A percentile compares a stretch with the other conserved stretches of the same genome.
These are phyloP conservation scores for Cystobasidiaceae sp. DNA, from an alignment of 1,284 basidiomycete species.

Conservation along the genomic window DNA sequence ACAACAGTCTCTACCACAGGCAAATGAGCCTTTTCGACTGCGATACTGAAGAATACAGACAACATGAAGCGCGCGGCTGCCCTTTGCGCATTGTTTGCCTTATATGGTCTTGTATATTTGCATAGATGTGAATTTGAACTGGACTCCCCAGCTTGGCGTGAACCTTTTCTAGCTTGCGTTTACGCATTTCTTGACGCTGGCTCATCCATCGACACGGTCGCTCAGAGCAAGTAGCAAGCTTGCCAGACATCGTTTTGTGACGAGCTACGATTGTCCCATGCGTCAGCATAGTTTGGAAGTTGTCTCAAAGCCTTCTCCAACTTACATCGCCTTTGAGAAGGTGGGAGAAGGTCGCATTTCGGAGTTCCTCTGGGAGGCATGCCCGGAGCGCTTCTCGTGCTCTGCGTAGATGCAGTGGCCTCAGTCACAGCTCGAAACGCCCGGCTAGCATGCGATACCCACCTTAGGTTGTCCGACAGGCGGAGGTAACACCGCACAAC, in stretches of 20 bases:
- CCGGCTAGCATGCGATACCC: constrained; percentile 44
- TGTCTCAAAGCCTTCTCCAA: constrained; percentile 59
- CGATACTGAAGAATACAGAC: too few relatives aligned
- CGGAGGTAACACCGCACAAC: constrained; percentile 96
- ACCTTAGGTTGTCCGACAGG: constrained; percentile 92
- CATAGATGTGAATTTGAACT: too few relatives aligned
- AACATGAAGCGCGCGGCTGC: too few relatives aligned
- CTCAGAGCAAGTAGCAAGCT: constrained; percentile 85
- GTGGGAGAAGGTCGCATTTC: constrained; percentile 83
- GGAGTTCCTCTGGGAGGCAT: constrained; percentile 92
- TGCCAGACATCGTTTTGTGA: constrained; percentile 69
- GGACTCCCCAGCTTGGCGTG: too few relatives aligned
- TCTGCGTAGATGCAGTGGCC: constrained; percentile 50
- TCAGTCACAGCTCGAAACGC: neutral
- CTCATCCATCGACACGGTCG: constrained; percentile 29
- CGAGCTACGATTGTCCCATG: neutral
- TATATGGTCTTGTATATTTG: too few relatives aligned
- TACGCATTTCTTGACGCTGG: neutral
- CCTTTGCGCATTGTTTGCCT: too few relatives aligned
- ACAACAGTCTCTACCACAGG: too few relatives aligned
- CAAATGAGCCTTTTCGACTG: too few relatives aligned
- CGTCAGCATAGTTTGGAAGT: neutral
- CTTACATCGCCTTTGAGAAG: constrained; percentile 61
- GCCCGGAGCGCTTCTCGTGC: constrained; percentile 93
- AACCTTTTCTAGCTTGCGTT: too few relatives aligned